Evolutionary conservation across 2,329 filamentous ascomycete species (phyloP).

Genomic region (Phialophora verrucosa): DNA sequence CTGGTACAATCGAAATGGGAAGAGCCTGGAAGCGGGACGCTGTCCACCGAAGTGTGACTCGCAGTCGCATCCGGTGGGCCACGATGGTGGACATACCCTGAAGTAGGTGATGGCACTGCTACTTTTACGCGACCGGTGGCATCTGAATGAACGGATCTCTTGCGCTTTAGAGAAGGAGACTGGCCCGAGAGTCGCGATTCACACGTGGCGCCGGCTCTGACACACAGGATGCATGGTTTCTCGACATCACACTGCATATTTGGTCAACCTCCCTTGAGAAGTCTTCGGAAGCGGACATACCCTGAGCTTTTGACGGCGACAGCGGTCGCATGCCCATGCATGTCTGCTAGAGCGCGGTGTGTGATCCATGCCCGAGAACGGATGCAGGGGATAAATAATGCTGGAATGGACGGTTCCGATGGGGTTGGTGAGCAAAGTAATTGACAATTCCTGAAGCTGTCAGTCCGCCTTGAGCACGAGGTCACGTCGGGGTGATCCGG

Average conservation of each 20-base stretch:
- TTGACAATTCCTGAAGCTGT: not conserved
- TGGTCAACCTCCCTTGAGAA: not conserved
- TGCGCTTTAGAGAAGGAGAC: conserved; percentile 19
- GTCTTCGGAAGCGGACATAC: conserved; percentile 1
- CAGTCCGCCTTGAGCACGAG: not conserved
- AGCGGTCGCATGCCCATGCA: conserved; percentile 21
- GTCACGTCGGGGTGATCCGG: not conserved
- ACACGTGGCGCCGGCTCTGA: conserved; percentile 23
- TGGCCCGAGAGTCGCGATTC: conserved; percentile 12
- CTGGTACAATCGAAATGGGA: conserved; percentile 7
- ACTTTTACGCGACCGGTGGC: not conserved
- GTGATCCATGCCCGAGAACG: conserved; percentile 14
- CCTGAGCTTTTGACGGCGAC: conserved; percentile 23
- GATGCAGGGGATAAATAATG: not conserved
- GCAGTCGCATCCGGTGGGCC: not conserved
- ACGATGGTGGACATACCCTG: conserved; percentile 3
- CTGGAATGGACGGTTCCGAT: not conserved
- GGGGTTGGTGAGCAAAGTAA: not conserved
- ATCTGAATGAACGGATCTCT: conserved; percentile 19
- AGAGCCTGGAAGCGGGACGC: not conserved
- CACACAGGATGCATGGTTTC: conserved; percentile 26
- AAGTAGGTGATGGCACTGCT: conserved; percentile 1
- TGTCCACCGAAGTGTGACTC: not conserved
- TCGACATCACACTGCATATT: conserved; percentile 23
- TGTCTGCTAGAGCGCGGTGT: conserved; percentile 16